A percentile compares a stretch with the other conserved stretches of the same genome.
These are phyloP conservation scores for Xylariaceae sp. DNA, from an alignment of 2,329 filamentous ascomycete genomes.

Conservation along the genomic window DNA sequence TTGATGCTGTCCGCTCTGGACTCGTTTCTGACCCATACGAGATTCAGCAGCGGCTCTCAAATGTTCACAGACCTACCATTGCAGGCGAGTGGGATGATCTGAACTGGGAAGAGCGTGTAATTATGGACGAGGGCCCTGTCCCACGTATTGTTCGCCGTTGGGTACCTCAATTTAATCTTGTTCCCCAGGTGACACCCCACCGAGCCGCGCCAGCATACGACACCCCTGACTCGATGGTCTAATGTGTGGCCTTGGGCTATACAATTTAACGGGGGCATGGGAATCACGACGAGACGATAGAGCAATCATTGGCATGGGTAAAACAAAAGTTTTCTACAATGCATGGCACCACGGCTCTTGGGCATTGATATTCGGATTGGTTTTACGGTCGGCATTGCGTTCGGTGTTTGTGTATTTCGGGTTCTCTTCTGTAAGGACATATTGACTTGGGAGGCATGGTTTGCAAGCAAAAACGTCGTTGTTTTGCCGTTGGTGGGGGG, in stretches of 20 bases:
- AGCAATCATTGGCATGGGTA: slow-evolving; percentile 16
- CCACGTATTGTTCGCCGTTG: slow-evolving; percentile 44
- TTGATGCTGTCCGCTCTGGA: slow-evolving; percentile 42
- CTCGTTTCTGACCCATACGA: slow-evolving; percentile 34
- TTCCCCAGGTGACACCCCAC: slow-evolving; percentile 17
- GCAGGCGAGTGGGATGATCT: slow-evolving; percentile 45
- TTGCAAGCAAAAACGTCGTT: no score
- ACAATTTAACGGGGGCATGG: slow-evolving; percentile 5
- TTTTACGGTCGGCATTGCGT: slow-evolving; percentile 32
- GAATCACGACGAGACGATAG: slow-evolving; percentile 25
- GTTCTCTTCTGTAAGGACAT: slow-evolving; percentile 24
- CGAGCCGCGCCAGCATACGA: slow-evolving; percentile 19
- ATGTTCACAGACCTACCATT: slow-evolving; percentile 38
- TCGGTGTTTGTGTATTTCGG: slow-evolving; percentile 30
- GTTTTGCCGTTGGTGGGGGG: neutral
- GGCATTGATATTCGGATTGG: slow-evolving; percentile 24
- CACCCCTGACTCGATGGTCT: slow-evolving; percentile 30
- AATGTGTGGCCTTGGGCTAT: slow-evolving; percentile 14
- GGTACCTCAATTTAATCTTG: slow-evolving; percentile 36
- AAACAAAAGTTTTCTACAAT: slow-evolving; percentile 19
- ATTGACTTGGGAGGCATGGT: neutral
- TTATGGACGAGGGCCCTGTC: slow-evolving; percentile 35
- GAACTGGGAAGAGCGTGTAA: slow-evolving; percentile 48
- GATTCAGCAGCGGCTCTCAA: slow-evolving; percentile 36
- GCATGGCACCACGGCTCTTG: slow-evolving; percentile 26